Evolutionary conservation across 495 filamentous ascomycete species (phyloP).

Genomic region (Geopyxis carbonaria): DNA sequence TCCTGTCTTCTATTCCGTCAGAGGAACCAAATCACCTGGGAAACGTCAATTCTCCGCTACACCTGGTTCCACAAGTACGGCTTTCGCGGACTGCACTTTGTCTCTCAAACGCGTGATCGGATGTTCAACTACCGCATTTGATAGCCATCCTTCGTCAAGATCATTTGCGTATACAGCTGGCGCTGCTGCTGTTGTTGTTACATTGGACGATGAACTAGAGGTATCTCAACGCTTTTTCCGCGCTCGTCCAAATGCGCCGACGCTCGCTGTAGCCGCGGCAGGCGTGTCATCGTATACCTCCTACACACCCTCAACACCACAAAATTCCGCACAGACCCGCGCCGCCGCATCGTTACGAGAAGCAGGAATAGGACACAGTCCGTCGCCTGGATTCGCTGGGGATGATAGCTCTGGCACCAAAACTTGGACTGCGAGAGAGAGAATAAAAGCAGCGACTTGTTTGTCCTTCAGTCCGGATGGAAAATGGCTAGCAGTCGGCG

Average conservation of each 20-base stretch:
- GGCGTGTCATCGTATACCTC: too few relatives aligned
- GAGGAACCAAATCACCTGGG: conserved; percentile 24
- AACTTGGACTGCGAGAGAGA: conserved; percentile 68
- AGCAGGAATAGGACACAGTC: conserved; percentile 30
- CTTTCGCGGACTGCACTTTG: conserved; percentile 32
- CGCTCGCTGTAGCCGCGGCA: conserved; percentile 28
- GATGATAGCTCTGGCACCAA: conserved; percentile 47
- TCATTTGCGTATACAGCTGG: conserved; percentile 83
- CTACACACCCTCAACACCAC: conserved; percentile 45
- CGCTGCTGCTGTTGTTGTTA: conserved; percentile 78
- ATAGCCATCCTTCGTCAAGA: conserved; percentile 48
- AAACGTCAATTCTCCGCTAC: conserved; percentile 28
- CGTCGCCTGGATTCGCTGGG: conserved; percentile 27
- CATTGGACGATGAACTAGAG: conserved; percentile 51
- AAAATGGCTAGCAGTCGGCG: conserved; percentile 75
- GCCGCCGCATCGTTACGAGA: conserved; percentile 39
- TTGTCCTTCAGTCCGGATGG: conserved; percentile 82
- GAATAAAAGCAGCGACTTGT: conserved; percentile 92
- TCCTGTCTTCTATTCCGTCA: conserved; percentile 44
- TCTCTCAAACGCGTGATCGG: conserved; percentile 71
- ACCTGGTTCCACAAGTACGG: conserved; percentile 14
- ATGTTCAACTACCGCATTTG: conserved; percentile 69
- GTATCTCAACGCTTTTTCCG: conserved; percentile 77
- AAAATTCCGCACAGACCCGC: conserved; percentile 42
- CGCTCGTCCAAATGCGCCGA: conserved; percentile 61